phyloP scores from a whole-genome alignment of 768 basidiomycete genomes.

The Lentinula boryana region DNA sequence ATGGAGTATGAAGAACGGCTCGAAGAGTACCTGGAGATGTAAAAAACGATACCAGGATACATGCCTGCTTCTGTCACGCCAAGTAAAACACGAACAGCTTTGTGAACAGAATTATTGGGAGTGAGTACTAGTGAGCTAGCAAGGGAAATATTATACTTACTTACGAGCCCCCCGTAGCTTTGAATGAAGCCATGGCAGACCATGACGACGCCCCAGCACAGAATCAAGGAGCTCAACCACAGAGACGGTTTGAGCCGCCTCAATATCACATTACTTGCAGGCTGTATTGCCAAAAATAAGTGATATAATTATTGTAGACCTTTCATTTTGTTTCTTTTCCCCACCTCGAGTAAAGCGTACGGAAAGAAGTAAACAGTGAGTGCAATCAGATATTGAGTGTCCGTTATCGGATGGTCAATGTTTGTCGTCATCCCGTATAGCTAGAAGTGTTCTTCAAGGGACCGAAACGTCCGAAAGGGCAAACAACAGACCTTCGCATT shows the following conservation, averaged over 20 bases:
- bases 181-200: conserved; percentile 52
- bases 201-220: conserved; percentile 45
- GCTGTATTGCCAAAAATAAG: conserved; percentile 26
- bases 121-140: not conserved
- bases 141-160: conserved; percentile 27
- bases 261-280: conserved; percentile 57
- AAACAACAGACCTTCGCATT: conserved; percentile 55
- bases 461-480: not conserved
- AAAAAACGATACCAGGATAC: conserved; percentile 57
- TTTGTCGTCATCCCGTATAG: conserved; percentile 54
- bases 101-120: not conserved
- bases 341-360: conserved; percentile 64
- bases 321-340: conserved; percentile 5
- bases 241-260: conserved; percentile 58
- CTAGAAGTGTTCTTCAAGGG: conserved; percentile 22
- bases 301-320: not conserved
- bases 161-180: conserved; percentile 56
- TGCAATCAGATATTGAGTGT: conserved; percentile 62
- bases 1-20: not conserved
- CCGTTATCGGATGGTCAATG: conserved; percentile 40
- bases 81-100: conserved; percentile 58
- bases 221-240: conserved; percentile 52
- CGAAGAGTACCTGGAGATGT: conserved; percentile 45
- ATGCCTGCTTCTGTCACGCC: conserved; percentile 57
- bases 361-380: conserved; percentile 75